Evolutionary conservation across 352 stramenopile species (phyloP).

Genomic region (Phytophthora brassicae): DNA sequence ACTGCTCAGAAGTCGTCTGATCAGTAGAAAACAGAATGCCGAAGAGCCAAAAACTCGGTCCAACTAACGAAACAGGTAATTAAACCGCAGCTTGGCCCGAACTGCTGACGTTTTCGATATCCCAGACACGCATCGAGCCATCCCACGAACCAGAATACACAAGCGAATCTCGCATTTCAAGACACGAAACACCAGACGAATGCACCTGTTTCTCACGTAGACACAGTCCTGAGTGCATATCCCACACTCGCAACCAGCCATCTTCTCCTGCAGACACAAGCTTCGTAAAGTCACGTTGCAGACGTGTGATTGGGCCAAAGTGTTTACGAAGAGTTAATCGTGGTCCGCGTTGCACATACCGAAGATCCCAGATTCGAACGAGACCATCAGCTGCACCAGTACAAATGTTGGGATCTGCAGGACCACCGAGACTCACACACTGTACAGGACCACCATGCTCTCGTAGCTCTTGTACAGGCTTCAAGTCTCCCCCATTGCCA

Average conservation of each 20-base stretch:
- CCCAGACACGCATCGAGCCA: constrained; percentile 67
- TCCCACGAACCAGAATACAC: constrained; percentile 81
- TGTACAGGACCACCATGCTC: constrained; percentile 69
- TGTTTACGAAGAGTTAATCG: constrained; percentile 62
- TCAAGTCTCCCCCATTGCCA: constrained; percentile 21
- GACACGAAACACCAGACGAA: constrained; percentile 61
- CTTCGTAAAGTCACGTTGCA: constrained; percentile 82
- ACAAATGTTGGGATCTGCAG: constrained; percentile 77
- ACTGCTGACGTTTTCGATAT: constrained; percentile 48
- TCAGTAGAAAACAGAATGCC: too few relatives aligned
- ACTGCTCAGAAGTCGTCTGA: constrained; percentile 4
- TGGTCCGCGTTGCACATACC: constrained; percentile 68
- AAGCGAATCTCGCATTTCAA: constrained; percentile 59
- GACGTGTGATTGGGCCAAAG: constrained; percentile 50
- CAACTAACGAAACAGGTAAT: not conserved
- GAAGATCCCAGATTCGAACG: constrained; percentile 83
- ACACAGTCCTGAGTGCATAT: constrained; percentile 79
- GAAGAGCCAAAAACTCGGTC: not conserved
- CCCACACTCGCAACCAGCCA: constrained; percentile 69
- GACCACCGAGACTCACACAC: constrained; percentile 70
- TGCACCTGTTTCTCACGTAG: constrained; percentile 58
- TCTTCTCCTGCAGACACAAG: constrained; percentile 81
- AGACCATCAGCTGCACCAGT: constrained; percentile 71
- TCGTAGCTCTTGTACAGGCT: constrained; percentile 57
- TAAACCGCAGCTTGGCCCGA: constrained; percentile 21